phyloP scores from a whole-genome alignment of 1,284 basidiomycete species.

The Boletus sp. region DNA sequence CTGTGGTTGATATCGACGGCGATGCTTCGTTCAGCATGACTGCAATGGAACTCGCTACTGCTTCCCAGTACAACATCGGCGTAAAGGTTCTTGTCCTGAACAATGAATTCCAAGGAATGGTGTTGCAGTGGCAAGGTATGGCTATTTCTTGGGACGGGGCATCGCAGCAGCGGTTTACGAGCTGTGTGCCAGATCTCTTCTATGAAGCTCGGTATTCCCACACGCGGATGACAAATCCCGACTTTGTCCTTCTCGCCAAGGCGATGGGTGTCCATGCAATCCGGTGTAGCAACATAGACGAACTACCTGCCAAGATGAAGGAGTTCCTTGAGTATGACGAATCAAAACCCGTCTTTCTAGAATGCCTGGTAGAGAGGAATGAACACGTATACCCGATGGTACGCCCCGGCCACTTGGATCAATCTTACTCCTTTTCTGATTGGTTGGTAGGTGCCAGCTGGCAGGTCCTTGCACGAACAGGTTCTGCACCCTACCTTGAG shows the following conservation, averaged over 20 bases:
- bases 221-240: conserved; percentile 91
- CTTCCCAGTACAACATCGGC: conserved; percentile 87
- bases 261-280: conserved; percentile 92
- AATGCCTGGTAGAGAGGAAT: conserved; percentile 81
- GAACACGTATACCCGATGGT: conserved; percentile 98
- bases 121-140: conserved; percentile 94
- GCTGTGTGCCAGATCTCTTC: conserved; percentile 72
- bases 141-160: background rate
- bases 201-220: conserved; percentile 94
- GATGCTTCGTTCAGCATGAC: conserved; percentile 99
- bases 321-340: conserved; percentile 96
- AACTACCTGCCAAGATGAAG: conserved; percentile 93
- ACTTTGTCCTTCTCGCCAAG: conserved; percentile 86
- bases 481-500: conserved; percentile 57
- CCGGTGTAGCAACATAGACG: conserved; percentile 64
- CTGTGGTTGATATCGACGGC: conserved; percentile 94
- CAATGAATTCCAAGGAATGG: conserved; percentile 98
- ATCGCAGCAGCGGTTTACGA: conserved; percentile 1
- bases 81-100: conserved; percentile 90
- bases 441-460: conserved; percentile 65
- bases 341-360: conserved; percentile 83
- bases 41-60: conserved; percentile 96
- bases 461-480: conserved; percentile 89
- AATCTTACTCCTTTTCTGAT: conserved; percentile 7
- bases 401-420: conserved; percentile 20